These are phyloP conservation scores for Mentha longifolia DNA, from an alignment of 257 asterid genomes.

Conservation along the genomic window DNA sequence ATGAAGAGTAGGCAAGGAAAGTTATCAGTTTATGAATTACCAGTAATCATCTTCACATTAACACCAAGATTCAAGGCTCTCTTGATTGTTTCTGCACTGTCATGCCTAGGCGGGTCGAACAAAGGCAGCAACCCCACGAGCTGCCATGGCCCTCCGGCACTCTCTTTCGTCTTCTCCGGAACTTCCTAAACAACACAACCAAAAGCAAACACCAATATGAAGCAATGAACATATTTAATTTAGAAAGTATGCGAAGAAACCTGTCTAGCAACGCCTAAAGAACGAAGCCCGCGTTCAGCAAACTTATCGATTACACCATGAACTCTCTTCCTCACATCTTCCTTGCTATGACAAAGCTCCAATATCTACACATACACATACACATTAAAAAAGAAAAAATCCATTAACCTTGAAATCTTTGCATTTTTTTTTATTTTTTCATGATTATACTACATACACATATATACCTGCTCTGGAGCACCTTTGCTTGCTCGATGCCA, in stretches of 20 bases:
- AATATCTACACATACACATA: conserved; percentile 54
- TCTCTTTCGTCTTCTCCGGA: conserved; percentile 78
- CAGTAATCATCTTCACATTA: conserved; percentile 97
- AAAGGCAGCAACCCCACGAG: conserved; percentile 81
- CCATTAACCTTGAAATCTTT: too few species aligned
- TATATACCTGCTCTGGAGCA: conserved; percentile 98
- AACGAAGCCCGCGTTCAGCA: conserved; percentile 95
- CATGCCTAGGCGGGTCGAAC: conserved; percentile 98
- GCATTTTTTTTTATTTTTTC: too few species aligned
- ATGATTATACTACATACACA: neutral
- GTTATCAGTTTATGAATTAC: conserved; percentile 33
- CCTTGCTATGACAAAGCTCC: conserved; percentile 65
- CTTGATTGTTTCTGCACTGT: conserved; percentile 92
- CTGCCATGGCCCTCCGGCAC: conserved; percentile 89
- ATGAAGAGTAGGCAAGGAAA: neutral
- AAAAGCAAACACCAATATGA: neutral
- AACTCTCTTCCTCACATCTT: conserved; percentile 74
- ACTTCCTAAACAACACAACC: conserved; percentile 58
- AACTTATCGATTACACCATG: conserved; percentile 77
- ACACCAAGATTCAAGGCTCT: conserved; percentile 92
- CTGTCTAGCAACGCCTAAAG: conserved; percentile 90
- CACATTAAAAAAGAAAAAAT: neutral
- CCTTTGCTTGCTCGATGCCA: conserved; percentile 97
- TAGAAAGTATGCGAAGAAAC: conserved; percentile 36
- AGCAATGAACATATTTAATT: conserved; percentile 9